phyloP scores from a whole-genome alignment of 768 basidiomycete genomes.

The Macrolepiota dolichaula region DNA sequence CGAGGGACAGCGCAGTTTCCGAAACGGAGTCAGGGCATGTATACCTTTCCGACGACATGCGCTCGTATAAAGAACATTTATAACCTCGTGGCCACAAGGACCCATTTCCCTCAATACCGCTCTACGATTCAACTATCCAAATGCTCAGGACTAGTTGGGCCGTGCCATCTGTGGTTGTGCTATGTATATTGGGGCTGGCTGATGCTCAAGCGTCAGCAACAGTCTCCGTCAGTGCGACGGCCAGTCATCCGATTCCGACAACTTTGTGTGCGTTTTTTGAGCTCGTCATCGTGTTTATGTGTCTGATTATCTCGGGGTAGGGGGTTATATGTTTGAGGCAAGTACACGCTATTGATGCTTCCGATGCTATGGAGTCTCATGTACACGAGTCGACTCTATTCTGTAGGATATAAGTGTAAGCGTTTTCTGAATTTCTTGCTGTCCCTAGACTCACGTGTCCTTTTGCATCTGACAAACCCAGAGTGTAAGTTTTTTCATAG shows the following conservation, averaged over 20 bases:
- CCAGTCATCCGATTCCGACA: constrained; percentile 49
- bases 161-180: neutral
- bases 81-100: no score
- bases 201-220: constrained; percentile 19
- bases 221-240: constrained; percentile 39
- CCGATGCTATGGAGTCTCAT: neutral
- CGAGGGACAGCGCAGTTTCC: no score
- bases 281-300: neutral
- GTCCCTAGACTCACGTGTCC: neutral
- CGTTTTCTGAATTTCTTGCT: constrained; percentile 9
- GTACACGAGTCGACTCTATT: neutral
- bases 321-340: constrained; percentile 57
- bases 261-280: constrained; percentile 42
- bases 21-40: no score
- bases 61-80: no score
- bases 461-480: constrained; percentile 12
- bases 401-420: constrained; percentile 60
- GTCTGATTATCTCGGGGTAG: constrained; percentile 11
- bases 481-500: constrained; percentile 27
- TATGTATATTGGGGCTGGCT: constrained; percentile 3
- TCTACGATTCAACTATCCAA: neutral
- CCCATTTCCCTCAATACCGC: no score
- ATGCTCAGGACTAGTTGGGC: constrained; percentile 4
- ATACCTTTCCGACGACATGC: no score
- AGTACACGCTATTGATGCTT: constrained; percentile 8